Percentiles rank a stretch among this genome's conserved stretches.
Conservation (phyloP, 2,329 filamentous ascomycete genomes). For the Monosporascus sp. region DNA sequence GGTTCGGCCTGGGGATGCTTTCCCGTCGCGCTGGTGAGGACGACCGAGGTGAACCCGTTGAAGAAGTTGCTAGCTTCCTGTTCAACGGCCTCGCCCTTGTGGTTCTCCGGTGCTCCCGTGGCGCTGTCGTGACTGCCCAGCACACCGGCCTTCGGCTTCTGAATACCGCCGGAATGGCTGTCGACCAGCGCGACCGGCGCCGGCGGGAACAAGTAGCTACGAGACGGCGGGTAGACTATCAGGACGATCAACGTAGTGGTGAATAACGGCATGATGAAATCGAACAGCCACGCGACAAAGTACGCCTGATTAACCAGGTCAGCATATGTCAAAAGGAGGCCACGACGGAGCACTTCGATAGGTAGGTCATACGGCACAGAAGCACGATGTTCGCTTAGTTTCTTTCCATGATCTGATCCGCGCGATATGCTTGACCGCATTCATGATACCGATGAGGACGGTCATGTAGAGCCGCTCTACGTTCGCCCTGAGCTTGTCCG, state of each 20-base stretch:
- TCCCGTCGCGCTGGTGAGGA: conserved; percentile 68
- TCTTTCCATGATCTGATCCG: conserved; percentile 78
- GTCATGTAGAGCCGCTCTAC: conserved; percentile 80
- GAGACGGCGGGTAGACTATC: conserved; percentile 58
- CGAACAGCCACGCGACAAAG: conserved; percentile 62
- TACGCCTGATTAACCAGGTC: conserved; percentile 31
- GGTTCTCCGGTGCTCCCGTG: conserved; percentile 76
- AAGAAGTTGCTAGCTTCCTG: conserved; percentile 79
- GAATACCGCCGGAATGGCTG: conserved; percentile 63
- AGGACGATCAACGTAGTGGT: conserved; percentile 56
- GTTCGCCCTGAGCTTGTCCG: conserved; percentile 73
- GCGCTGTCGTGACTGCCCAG: conserved; percentile 70
- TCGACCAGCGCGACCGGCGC: conserved; percentile 71
- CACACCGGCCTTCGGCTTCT: conserved; percentile 71
- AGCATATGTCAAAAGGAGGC: neutral
- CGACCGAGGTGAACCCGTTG: conserved; percentile 64
- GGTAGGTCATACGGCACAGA: conserved; percentile 44
- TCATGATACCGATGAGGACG: conserved; percentile 61
- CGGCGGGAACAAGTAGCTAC: conserved; percentile 65
- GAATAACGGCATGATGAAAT: conserved; percentile 62
- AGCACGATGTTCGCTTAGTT: conserved; percentile 58
- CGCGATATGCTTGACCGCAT: conserved; percentile 66
- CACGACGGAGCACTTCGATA: neutral
- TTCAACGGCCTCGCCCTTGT: conserved; percentile 78
- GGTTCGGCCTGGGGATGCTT: conserved; percentile 67